phyloP scores from a whole-genome alignment of 176 grass and related monocot genomes.

The Hsuehochloa calcarea region DNA sequence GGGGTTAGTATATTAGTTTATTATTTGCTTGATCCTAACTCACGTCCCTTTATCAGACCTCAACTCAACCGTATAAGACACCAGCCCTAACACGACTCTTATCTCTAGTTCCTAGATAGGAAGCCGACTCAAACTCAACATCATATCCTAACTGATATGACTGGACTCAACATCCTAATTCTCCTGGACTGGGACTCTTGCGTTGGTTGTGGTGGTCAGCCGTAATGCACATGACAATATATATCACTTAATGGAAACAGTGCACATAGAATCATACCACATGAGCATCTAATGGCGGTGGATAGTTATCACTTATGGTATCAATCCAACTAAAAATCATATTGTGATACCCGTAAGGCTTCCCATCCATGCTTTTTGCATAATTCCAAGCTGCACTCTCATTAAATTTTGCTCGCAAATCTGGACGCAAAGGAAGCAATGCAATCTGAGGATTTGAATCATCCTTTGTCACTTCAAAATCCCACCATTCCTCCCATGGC shows the following conservation, averaged over 20 bases:
- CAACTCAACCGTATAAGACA: no score
- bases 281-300: slow-evolving; percentile 92
- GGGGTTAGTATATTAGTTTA: no score
- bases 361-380: slow-evolving; percentile 79
- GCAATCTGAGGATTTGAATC: slow-evolving; percentile 95
- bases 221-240: not conserved
- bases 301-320: slow-evolving; percentile 86
- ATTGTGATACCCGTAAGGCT: slow-evolving; percentile 93
- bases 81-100: no score
- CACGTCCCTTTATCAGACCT: no score
- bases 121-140: no score
- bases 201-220: no score
- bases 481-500: slow-evolving; percentile 99
- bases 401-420: slow-evolving; percentile 84
- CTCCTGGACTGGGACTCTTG: no score
- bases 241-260: not conserved
- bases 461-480: slow-evolving; percentile 72
- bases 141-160: no score
- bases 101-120: no score
- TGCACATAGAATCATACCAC: slow-evolving; percentile 55
- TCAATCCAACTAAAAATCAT: slow-evolving; percentile 99
- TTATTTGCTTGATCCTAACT: no score
- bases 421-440: slow-evolving; percentile 70
- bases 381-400: slow-evolving; percentile 92
- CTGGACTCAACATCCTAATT: no score